phyloP scores from a whole-genome alignment of 2,329 filamentous ascomycete species.

The Hymenoscyphus linearis region DNA sequence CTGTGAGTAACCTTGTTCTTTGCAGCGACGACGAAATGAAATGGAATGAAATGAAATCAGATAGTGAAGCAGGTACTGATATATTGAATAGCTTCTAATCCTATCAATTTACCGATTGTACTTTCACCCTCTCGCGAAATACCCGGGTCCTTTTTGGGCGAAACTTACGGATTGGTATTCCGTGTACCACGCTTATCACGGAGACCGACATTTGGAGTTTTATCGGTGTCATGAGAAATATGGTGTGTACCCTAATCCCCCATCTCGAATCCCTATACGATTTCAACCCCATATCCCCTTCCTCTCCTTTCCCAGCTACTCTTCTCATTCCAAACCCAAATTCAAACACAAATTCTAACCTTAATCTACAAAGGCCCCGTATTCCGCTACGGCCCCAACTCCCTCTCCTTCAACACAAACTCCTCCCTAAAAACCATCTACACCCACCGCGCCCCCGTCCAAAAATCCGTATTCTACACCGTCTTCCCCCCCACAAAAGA shows the following conservation, averaged over 20 bases:
- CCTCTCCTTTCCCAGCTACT: background rate
- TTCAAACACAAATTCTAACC: background rate
- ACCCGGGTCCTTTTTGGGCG: constrained; percentile 34
- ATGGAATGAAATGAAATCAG: too few species aligned
- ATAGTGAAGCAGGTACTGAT: background rate
- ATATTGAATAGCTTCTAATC: background rate
- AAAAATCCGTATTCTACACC: constrained; percentile 68
- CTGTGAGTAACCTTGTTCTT: too few species aligned
- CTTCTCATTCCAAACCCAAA: background rate
- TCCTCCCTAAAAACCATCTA: constrained; percentile 63
- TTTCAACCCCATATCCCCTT: background rate
- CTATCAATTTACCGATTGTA: constrained; percentile 36
- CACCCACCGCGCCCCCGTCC: constrained; percentile 56
- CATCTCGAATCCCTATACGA: background rate
- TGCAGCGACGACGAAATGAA: background rate
- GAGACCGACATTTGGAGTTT: constrained; percentile 34
- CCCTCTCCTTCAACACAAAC: constrained; percentile 70
- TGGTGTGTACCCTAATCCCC: constrained; percentile 16
- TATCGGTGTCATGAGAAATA: constrained; percentile 34
- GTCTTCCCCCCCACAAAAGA: constrained; percentile 61
- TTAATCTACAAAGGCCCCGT: constrained; percentile 33
- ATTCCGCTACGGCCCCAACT: constrained; percentile 76
- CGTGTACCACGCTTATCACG: constrained; percentile 34
- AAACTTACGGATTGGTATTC: constrained; percentile 32
- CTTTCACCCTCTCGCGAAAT: constrained; percentile 33